Conservation (phyloP, 306 rosid genomes). For the Prosopis cineraria region DNA sequence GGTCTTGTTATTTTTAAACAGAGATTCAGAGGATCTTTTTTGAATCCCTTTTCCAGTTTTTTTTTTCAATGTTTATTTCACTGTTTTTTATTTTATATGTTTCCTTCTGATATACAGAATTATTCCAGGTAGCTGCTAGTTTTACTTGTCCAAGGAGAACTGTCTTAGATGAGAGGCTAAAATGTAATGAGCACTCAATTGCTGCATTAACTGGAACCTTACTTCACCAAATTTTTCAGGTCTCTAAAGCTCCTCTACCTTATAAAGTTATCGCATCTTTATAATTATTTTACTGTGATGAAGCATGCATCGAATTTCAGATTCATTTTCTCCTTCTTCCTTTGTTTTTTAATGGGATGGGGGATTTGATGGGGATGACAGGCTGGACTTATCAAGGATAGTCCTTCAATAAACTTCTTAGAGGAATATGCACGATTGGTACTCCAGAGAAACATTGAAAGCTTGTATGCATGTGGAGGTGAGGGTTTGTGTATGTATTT, state of each 20-base stretch:
- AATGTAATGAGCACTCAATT: constrained; percentile 66
- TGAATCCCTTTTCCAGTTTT: not conserved
- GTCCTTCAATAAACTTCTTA: constrained; percentile 60
- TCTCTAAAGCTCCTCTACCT: constrained; percentile 38
- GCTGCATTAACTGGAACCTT: constrained; percentile 83
- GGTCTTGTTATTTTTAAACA: not conserved
- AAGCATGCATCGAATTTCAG: constrained; percentile 13
- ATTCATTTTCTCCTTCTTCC: not conserved
- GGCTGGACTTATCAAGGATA: constrained; percentile 78
- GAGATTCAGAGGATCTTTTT: not conserved
- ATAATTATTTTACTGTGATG: constrained; percentile 19
- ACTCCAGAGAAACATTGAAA: constrained; percentile 71
- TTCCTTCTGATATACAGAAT: constrained; percentile 35
- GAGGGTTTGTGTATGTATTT: constrained; percentile 8
- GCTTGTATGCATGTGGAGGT: constrained; percentile 94
- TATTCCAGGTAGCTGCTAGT: constrained; percentile 77
- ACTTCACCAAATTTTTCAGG: constrained; percentile 95
- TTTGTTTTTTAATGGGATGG: not conserved
- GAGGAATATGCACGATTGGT: constrained; percentile 65
- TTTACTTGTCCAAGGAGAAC: constrained; percentile 84
- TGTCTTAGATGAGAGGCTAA: constrained; percentile 90
- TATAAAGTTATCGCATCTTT: not conserved
- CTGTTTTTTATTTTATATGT: constrained; percentile 6
- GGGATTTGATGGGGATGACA: constrained; percentile 31
- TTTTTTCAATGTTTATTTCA: not conserved